Percentiles rank a stretch among this genome's conserved stretches.
phyloP scores from a whole-genome alignment of 129 eudicot genomes.

The Silybum marianum region DNA sequence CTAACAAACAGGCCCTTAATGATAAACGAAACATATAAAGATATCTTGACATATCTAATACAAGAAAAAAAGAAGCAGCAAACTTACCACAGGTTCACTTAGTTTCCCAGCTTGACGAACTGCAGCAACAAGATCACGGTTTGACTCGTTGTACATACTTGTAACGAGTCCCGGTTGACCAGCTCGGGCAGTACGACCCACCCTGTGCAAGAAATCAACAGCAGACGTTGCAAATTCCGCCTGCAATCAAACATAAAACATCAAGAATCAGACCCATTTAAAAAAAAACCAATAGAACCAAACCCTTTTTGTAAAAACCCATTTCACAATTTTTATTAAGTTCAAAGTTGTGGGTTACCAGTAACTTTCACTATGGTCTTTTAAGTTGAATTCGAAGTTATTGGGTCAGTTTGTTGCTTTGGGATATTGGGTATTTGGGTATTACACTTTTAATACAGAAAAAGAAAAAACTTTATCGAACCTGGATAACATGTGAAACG shows the following conservation, averaged over 20 bases:
- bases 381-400: neutral
- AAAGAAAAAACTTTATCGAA: conserved; percentile 22
- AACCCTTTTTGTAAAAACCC: neutral
- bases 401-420: neutral
- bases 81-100: conserved; percentile 79
- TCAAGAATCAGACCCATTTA: neutral
- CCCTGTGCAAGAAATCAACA: conserved; percentile 94
- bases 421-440: neutral
- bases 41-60: neutral
- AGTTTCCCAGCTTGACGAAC: conserved; percentile 81
- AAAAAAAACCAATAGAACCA: neutral
- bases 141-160: conserved; percentile 67
- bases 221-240: conserved; percentile 96
- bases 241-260: conserved; percentile 39
- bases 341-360: neutral
- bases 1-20: no score
- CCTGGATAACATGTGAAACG: conserved; percentile 97
- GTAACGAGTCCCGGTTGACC: conserved; percentile 93
- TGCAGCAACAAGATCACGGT: conserved; percentile 87
- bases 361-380: neutral
- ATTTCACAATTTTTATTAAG: no score
- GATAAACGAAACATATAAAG: neutral
- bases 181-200: conserved; percentile 96
- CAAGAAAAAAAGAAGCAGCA: neutral
- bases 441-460: neutral